phyloP scores from a whole-genome alignment of 306 rosid species.

The Prunus fruticosa region DNA sequence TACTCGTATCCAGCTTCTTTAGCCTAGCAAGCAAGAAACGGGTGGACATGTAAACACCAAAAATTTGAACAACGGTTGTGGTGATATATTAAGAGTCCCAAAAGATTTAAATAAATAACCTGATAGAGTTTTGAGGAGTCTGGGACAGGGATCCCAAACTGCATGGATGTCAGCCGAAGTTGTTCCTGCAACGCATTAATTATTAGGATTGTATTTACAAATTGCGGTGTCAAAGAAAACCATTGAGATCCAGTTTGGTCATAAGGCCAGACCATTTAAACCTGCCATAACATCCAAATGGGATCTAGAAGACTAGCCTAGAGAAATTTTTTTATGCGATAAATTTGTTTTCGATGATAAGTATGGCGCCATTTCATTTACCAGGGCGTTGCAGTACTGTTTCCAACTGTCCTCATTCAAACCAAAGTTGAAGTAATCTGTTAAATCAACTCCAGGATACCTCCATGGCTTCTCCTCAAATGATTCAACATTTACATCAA shows the following conservation, averaged over 20 bases:
- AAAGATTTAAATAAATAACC: conserved; percentile 27
- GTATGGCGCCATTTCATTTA: conserved; percentile 25
- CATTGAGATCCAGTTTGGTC: background rate
- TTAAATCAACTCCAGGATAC: conserved; percentile 49
- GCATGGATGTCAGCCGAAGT: conserved; percentile 26
- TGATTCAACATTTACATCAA: conserved; percentile 50
- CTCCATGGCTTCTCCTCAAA: conserved; percentile 66
- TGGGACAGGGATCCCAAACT: conserved; percentile 22
- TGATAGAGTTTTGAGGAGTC: conserved; percentile 31
- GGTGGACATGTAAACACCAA: conserved; percentile 13
- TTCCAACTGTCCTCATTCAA: conserved; percentile 72
- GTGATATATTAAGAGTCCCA: conserved; percentile 8
- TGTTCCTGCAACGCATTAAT: conserved; percentile 38
- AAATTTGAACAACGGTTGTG: conserved; percentile 8
- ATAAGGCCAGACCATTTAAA: conserved; percentile 1
- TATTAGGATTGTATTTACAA: conserved; percentile 8
- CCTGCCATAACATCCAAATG: conserved; percentile 13
- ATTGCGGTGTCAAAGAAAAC: conserved; percentile 11
- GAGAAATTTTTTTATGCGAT: background rate
- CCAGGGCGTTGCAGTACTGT: conserved; percentile 60
- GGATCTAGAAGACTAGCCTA: conserved; percentile 10
- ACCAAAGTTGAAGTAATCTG: conserved; percentile 70
- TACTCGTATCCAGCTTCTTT: conserved; percentile 16
- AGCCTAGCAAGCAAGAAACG: conserved; percentile 28
- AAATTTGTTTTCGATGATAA: background rate